phyloP scores from a whole-genome alignment of 2,329 filamentous ascomycete genomes.

The Ophiobolus disseminans region DNA sequence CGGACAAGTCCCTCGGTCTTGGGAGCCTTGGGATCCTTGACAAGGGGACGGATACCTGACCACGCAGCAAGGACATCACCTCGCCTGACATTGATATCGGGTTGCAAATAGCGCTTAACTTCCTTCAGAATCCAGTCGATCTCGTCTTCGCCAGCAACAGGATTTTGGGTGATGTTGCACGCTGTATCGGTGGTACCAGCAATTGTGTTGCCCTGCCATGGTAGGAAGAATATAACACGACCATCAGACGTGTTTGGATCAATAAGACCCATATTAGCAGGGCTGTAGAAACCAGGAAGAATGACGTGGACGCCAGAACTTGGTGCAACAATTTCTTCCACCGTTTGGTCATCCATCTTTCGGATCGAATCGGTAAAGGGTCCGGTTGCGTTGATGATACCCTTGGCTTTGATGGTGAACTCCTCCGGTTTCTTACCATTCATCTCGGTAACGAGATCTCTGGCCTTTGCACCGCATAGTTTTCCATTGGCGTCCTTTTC shows the following conservation, averaged over 20 bases:
- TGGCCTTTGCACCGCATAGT: constrained; percentile 75
- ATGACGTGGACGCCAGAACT: constrained; percentile 87
- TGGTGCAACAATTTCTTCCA: constrained; percentile 81
- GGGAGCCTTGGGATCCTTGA: constrained; percentile 83
- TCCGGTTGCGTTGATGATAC: constrained; percentile 86
- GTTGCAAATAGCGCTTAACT: constrained; percentile 80
- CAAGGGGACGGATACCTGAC: constrained; percentile 85
- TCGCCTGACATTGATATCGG: constrained; percentile 83
- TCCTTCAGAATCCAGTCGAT: constrained; percentile 89
- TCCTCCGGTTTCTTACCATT: constrained; percentile 68
- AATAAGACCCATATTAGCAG: constrained; percentile 84
- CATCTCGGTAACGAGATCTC: constrained; percentile 71
- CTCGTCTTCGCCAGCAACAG: constrained; percentile 79
- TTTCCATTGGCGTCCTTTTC: constrained; percentile 76
- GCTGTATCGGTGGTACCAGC: constrained; percentile 86
- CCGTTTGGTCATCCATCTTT: constrained; percentile 78
- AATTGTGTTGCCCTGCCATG: constrained; percentile 92
- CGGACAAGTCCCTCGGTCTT: constrained; percentile 88
- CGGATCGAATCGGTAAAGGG: constrained; percentile 86
- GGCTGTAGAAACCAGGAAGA: constrained; percentile 85
- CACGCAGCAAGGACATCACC: constrained; percentile 89
- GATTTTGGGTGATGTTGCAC: constrained; percentile 73
- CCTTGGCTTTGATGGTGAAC: constrained; percentile 77
- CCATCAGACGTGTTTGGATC: constrained; percentile 88
- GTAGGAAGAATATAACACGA: constrained; percentile 90